Evolutionary conservation across 2,329 filamentous ascomycete species (phyloP).

Genomic region (Xylariales sp.): DNA sequence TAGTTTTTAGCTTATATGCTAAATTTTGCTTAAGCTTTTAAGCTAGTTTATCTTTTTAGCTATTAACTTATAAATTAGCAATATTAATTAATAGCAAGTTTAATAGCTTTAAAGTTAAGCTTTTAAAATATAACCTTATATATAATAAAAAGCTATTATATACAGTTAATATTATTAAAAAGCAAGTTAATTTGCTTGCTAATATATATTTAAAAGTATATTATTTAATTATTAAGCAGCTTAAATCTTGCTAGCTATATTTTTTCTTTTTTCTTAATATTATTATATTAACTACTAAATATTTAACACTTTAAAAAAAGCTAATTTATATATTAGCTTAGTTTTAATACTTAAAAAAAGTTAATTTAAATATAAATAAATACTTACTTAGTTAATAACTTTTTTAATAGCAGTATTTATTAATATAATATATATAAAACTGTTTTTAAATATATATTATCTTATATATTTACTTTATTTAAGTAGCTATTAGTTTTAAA

Average conservation of each 20-base stretch:
- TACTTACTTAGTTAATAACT: conserved; percentile 74
- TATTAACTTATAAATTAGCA: background rate
- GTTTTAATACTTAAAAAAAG: conserved; percentile 68
- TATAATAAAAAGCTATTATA: conserved; percentile 42
- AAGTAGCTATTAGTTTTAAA: conserved; percentile 75
- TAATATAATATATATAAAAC: conserved; percentile 84
- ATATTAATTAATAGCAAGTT: background rate
- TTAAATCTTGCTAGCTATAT: background rate
- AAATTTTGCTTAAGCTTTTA: conserved; percentile 30
- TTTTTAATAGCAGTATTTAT: conserved; percentile 72
- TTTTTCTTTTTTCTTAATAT: background rate
- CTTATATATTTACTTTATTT: conserved; percentile 1
- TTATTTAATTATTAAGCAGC: background rate
- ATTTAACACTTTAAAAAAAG: conserved; percentile 44
- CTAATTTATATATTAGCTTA: conserved; percentile 61
- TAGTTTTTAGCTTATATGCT: conserved; percentile 7
- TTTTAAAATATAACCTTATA: conserved; percentile 35
- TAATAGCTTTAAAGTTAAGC: conserved; percentile 3
- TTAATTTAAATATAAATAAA: conserved; percentile 72
- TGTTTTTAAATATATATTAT: background rate
- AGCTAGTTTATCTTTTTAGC: conserved; percentile 16
- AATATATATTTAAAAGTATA: conserved; percentile 64
- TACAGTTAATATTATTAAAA: conserved; percentile 52
- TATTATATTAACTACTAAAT: conserved; percentile 32
- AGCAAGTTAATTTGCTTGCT: conserved; percentile 67